Conservation (phyloP, 345 rosid genomes). For the Sisymbrium altissimum region DNA sequence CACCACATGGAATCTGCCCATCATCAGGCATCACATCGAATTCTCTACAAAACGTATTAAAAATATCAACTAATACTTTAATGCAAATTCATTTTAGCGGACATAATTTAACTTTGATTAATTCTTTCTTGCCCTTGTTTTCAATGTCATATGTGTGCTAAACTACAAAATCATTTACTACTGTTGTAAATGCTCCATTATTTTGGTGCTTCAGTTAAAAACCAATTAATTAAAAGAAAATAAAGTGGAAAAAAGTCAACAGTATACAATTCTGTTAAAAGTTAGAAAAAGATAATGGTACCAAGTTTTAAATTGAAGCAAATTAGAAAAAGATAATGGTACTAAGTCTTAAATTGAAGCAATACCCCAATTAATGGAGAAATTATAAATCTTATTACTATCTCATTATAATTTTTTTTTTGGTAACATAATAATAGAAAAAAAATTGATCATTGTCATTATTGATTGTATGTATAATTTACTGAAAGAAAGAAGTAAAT, state of each 20-base stretch:
- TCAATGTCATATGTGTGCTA: background rate
- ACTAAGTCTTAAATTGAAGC: background rate
- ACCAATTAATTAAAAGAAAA: background rate
- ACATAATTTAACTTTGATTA: background rate
- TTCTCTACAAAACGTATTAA: background rate
- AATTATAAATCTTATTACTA: background rate
- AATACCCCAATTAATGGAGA: background rate
- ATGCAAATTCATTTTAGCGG: background rate
- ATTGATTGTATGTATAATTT: background rate
- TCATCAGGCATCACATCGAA: background rate
- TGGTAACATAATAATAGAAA: too few species aligned
- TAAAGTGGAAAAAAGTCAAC: background rate
- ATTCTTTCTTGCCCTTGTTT: background rate
- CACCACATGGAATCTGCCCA: background rate
- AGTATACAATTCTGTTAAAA: background rate
- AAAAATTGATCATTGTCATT: too few species aligned
- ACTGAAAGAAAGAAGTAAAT: background rate
- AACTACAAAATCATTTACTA: background rate
- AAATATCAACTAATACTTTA: too few species aligned
- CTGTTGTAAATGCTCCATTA: background rate
- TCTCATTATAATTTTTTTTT: too few species aligned
- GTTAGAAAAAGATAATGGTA: background rate
- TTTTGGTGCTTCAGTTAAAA: too few species aligned
- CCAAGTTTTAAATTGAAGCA: background rate
- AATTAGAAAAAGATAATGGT: background rate